Evolutionary conservation across 192 early-diverging fungal species (phyloP).

Genomic region (Coemansia sp.): DNA sequence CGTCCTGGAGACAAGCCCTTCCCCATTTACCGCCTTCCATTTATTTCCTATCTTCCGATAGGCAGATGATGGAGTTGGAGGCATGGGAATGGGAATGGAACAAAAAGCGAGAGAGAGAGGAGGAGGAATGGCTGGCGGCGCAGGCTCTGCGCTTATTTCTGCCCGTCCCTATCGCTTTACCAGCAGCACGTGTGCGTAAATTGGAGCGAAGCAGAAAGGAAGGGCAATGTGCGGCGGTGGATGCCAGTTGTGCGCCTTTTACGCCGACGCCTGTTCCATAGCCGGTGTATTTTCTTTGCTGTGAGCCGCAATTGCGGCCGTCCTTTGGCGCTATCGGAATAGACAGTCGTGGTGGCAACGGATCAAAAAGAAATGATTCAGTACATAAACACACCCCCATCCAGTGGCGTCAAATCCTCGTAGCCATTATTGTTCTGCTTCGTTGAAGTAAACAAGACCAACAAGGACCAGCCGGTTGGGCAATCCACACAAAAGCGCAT

Average conservation of each 20-base stretch:
- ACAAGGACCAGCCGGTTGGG: background rate
- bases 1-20: background rate
- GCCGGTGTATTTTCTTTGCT: background rate
- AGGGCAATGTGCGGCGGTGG: background rate
- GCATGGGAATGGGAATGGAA: background rate
- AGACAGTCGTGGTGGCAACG: background rate
- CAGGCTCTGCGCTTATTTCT: background rate
- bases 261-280: background rate
- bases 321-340: background rate
- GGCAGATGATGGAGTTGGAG: background rate
- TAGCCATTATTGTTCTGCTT: background rate
- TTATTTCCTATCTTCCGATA: background rate
- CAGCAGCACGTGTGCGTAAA: background rate
- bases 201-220: background rate
- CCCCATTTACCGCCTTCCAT: background rate
- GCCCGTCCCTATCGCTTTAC: background rate
- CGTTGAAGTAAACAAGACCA: background rate
- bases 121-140: too few species aligned
- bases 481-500: background rate
- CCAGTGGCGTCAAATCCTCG: background rate
- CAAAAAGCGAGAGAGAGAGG: too few species aligned
- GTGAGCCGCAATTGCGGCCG: background rate
- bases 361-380: too few species aligned
- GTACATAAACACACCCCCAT: too few species aligned
- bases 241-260: background rate